Percentiles rank a stretch among this genome's conserved stretches.
Conservation (phyloP, 306 rosid genomes). For the Ammopiptanthus mongolicus region DNA sequence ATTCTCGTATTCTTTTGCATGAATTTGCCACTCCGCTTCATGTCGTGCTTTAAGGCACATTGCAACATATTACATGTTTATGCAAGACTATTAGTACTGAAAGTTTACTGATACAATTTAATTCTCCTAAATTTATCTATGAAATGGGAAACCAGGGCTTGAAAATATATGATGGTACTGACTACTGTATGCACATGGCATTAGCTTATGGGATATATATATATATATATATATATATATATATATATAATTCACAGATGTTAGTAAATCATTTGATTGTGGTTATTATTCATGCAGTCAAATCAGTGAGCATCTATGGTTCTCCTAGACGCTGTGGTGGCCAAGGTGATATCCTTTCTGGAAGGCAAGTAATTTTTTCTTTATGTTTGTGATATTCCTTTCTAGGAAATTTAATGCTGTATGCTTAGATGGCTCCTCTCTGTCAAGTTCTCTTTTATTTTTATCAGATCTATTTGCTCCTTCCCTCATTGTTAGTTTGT, state of each 20-base stretch:
- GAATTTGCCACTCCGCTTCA: too few species aligned
- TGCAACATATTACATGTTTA: too few species aligned
- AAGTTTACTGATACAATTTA: too few species aligned
- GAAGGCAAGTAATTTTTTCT: slow-evolving; percentile 60
- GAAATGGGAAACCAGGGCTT: not conserved
- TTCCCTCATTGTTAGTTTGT: not conserved
- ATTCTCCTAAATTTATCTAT: not conserved
- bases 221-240: not conserved
- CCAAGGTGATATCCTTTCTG: slow-evolving; percentile 95
- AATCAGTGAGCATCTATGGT: slow-evolving; percentile 73
- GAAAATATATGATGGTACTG: not conserved
- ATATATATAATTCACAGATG: not conserved
- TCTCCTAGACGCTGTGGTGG: slow-evolving; percentile 95
- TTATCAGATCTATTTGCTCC: not conserved
- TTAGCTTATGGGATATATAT: not conserved
- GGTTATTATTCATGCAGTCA: slow-evolving; percentile 44
- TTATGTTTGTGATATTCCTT: not conserved
- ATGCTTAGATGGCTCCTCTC: not conserved
- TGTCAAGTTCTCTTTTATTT: not conserved
- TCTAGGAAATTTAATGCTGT: not conserved
- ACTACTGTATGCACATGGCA: not conserved
- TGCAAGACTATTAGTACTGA: too few species aligned
- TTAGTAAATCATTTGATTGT: slow-evolving; percentile 10
- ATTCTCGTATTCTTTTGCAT: too few species aligned
- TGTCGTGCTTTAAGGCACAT: too few species aligned